Evolutionary conservation across 2,329 filamentous ascomycete species (phyloP).

Genomic region (Exophiala lecanii-corni): DNA sequence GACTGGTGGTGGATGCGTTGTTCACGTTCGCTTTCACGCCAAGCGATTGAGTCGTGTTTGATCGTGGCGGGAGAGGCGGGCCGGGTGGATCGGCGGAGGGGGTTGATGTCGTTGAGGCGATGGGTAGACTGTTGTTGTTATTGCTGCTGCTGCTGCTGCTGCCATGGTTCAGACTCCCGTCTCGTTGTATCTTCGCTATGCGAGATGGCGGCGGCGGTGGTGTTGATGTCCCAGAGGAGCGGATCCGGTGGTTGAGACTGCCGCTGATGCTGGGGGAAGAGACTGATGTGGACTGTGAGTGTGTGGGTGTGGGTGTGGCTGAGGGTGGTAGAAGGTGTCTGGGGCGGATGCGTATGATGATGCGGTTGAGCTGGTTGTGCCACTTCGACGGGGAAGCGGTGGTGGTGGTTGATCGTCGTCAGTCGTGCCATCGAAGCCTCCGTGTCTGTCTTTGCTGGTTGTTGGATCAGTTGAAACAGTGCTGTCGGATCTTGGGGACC

Average conservation of each 20-base stretch:
- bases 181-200: background rate
- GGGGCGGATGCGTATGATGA: constrained; percentile 17
- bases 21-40: background rate
- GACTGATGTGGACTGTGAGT: background rate
- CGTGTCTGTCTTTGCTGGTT: background rate
- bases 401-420: constrained; percentile 19
- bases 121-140: background rate
- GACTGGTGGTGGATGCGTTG: background rate
- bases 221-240: background rate
- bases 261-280: background rate
- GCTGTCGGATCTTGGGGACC: constrained; percentile 3
- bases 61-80: constrained; percentile 19
- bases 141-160: background rate
- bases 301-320: too few relatives aligned
- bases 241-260: background rate
- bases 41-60: background rate
- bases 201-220: background rate
- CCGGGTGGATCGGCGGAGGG: background rate
- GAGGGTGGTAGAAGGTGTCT: constrained; percentile 4
- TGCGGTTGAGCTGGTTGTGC: constrained; percentile 19
- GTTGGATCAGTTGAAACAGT: background rate
- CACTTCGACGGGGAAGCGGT: constrained; percentile 19
- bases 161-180: background rate
- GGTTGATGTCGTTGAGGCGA: background rate
- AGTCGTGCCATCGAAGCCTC: background rate